Conservation (phyloP, 2,329 filamentous ascomycete genomes). For the Ramularia collo-cygni region DNA sequence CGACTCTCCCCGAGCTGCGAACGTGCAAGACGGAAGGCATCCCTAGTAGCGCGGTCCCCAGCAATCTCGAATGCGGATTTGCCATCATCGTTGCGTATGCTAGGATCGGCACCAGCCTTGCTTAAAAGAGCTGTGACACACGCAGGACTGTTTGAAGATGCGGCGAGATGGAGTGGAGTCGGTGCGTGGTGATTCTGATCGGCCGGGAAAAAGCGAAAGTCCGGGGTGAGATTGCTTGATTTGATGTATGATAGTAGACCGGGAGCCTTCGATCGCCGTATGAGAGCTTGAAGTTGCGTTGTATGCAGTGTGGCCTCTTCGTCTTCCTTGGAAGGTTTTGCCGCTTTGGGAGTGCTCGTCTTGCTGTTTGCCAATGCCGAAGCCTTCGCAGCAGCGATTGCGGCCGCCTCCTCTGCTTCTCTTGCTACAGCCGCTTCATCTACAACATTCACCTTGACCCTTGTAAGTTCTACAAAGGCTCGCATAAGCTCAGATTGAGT, state of each 20-base stretch:
- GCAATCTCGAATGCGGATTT: conserved; percentile 81
- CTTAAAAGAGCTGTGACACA: conserved; percentile 70
- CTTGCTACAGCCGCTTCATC: conserved; percentile 54
- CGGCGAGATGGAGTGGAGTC: conserved; percentile 78
- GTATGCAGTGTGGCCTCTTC: conserved; percentile 78
- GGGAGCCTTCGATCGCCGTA: conserved; percentile 83
- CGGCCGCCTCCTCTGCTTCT: conserved; percentile 39
- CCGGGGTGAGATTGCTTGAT: conserved; percentile 62
- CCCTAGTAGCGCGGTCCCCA: conserved; percentile 76
- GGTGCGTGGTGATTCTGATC: conserved; percentile 72
- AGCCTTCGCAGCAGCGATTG: conserved; percentile 37
- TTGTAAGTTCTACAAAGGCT: conserved; percentile 85
- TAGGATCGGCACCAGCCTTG: conserved; percentile 70
- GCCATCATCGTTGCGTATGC: conserved; percentile 62
- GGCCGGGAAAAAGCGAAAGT: conserved; percentile 68
- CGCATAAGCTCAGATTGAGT: conserved; percentile 94
- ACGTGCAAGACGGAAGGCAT: conserved; percentile 85
- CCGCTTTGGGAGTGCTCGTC: conserved; percentile 45
- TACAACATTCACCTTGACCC: conserved; percentile 76
- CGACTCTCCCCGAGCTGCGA: conserved; percentile 68
- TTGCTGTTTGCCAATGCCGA: conserved; percentile 38
- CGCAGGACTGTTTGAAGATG: conserved; percentile 69
- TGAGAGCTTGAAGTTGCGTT: conserved; percentile 77
- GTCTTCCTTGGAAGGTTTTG: conserved; percentile 72
- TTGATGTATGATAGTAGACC: conserved; percentile 77